Evolutionary conservation across 2,329 filamentous ascomycete genomes (phyloP).

Genomic region (Tolypocladium pustulatum): DNA sequence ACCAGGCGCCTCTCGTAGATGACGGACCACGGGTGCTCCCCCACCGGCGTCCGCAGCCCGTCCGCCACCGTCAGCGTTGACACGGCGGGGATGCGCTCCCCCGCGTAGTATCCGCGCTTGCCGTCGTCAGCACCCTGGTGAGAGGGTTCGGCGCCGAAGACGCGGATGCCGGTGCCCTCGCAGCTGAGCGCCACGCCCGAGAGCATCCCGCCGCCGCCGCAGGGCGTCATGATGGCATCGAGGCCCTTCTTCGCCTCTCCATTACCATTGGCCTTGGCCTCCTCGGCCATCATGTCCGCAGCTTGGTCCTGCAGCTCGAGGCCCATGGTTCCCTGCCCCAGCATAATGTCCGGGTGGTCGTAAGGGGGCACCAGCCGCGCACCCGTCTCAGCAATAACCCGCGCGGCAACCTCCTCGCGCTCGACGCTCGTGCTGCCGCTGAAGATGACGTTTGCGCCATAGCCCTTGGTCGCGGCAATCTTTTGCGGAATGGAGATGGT

Average conservation of each 20-base stretch:
- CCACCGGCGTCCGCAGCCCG: conserved; percentile 76
- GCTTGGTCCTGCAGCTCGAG: conserved; percentile 75
- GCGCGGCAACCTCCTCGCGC: conserved; percentile 65
- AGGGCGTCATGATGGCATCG: conserved; percentile 69
- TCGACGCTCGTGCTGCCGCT: conserved; percentile 71
- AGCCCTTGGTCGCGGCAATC: conserved; percentile 68
- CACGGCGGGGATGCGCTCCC: conserved; percentile 56
- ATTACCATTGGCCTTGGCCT: conserved; percentile 5
- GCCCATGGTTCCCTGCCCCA: conserved; percentile 85
- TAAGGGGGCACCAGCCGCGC: conserved; percentile 81
- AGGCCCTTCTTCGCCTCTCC: conserved; percentile 22
- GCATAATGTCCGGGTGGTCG: conserved; percentile 82
- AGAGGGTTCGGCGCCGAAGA: conserved; percentile 81
- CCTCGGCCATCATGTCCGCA: conserved; percentile 33
- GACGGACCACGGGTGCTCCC: conserved; percentile 63
- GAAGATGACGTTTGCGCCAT: conserved; percentile 72
- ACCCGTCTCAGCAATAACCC: conserved; percentile 60
- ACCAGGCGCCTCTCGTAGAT: conserved; percentile 66
- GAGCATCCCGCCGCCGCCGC: conserved; percentile 83
- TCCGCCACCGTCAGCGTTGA: conserved; percentile 77
- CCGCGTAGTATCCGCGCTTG: conserved; percentile 55
- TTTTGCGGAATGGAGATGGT: conserved; percentile 75
- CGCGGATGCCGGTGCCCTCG: conserved; percentile 57
- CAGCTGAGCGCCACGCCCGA: conserved; percentile 71
- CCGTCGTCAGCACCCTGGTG: conserved; percentile 80